Conservation (phyloP, 1,284 basidiomycete genomes). For the Coniferiporia weirii region DNA sequence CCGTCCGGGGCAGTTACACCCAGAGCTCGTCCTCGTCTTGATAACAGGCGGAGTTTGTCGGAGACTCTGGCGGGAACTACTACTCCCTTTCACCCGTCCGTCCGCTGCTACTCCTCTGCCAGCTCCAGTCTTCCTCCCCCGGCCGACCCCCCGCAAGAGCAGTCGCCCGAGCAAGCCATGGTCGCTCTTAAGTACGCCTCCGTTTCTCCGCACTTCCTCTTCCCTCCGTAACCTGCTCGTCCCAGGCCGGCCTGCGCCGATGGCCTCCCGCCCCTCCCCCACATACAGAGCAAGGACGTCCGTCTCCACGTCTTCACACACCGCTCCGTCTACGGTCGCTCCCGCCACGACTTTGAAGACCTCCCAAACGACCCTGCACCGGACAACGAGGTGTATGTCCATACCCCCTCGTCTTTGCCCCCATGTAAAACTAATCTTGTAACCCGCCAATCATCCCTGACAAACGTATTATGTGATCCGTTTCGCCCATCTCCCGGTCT, state of each 20-base stretch:
- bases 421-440: too few species aligned
- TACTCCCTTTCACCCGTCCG: too few species aligned
- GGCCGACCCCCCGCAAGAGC: too few species aligned
- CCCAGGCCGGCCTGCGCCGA: slow-evolving; percentile 3
- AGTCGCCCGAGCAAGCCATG: not conserved
- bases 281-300: slow-evolving; percentile 40
- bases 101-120: too few species aligned
- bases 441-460: too few species aligned
- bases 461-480: not conserved
- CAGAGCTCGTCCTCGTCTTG: not conserved
- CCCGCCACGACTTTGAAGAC: slow-evolving; percentile 71
- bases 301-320: slow-evolving; percentile 63
- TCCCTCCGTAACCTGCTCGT: not conserved
- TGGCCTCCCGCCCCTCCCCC: slow-evolving; percentile 44
- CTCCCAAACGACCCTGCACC: slow-evolving; percentile 60
- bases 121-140: not conserved
- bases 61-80: slow-evolving; percentile 1
- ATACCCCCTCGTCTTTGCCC: too few species aligned
- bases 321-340: slow-evolving; percentile 59
- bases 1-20: not conserved
- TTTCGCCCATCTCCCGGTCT: not conserved
- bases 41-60: slow-evolving; percentile 15
- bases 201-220: not conserved
- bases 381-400: slow-evolving; percentile 67
- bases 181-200: not conserved